These are phyloP conservation scores for Cyclanthera cordifolia DNA, from an alignment of 306 rosid species.

Conservation along the genomic window DNA sequence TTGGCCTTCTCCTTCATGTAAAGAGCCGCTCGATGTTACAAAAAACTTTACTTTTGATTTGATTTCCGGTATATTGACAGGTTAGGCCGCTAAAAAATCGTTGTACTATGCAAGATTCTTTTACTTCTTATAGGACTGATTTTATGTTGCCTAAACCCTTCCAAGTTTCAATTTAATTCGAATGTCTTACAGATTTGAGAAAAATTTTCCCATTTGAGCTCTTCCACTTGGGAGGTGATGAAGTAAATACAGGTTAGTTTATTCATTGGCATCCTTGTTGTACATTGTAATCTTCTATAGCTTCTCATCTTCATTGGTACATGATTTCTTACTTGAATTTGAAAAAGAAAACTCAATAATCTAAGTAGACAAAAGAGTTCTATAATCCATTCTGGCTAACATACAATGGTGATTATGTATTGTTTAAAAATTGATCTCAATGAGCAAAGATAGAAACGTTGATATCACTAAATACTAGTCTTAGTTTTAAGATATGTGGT, in stretches of 20 bases:
- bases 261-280: background rate
- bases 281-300: background rate
- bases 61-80: constrained; percentile 75
- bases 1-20: constrained; percentile 84
- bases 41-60: constrained; percentile 70
- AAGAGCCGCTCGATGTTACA: constrained; percentile 85
- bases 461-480: background rate
- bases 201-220: constrained; percentile 88
- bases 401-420: background rate
- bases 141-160: too few relatives aligned
- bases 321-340: background rate
- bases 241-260: constrained; percentile 81
- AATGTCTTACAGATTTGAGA: constrained; percentile 62
- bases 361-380: background rate
- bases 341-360: background rate
- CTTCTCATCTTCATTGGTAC: background rate
- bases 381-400: background rate
- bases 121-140: too few relatives aligned
- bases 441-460: background rate
- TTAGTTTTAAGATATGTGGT: background rate
- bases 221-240: constrained; percentile 99
- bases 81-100: constrained; percentile 28
- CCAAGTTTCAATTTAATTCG: background rate
- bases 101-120: background rate
- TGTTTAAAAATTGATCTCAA: background rate